Percentiles rank a stretch among this genome's conserved stretches.
These are phyloP conservation scores for Vitis hybrid DNA, from an alignment of 177 flowering plant species.

Conservation along the genomic window DNA sequence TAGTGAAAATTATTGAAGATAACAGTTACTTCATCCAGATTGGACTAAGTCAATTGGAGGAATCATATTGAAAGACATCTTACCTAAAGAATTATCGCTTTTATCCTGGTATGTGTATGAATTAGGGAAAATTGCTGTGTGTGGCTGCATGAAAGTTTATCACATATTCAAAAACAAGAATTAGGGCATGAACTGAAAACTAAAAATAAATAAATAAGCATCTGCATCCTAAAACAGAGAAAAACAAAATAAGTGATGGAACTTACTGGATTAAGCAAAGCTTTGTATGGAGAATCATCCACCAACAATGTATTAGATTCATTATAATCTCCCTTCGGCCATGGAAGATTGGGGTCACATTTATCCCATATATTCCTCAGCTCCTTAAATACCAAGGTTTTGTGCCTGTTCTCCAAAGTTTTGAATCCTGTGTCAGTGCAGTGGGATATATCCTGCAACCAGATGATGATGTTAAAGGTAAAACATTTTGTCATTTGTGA, in stretches of 20 bases:
- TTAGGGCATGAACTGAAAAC: not conserved
- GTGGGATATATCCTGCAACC: slow-evolving; percentile 62
- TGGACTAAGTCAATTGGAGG: not conserved
- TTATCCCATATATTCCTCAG: slow-evolving; percentile 75
- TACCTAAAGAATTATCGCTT: slow-evolving; percentile 71
- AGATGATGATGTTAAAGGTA: no score
- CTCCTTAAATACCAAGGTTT: slow-evolving; percentile 77
- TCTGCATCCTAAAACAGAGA: not conserved
- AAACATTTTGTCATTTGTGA: no score
- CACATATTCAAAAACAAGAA: not conserved
- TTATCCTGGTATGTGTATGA: slow-evolving; percentile 42
- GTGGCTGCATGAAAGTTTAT: slow-evolving; percentile 35
- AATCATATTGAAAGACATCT: slow-evolving; percentile 13
- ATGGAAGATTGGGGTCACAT: slow-evolving; percentile 61
- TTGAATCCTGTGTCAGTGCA: slow-evolving; percentile 59
- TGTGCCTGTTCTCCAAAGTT: slow-evolving; percentile 58
- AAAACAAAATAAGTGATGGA: not conserved
- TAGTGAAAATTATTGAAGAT: not conserved
- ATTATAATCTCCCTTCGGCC: slow-evolving; percentile 65
- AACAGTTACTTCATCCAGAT: no score
- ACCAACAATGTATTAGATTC: slow-evolving; percentile 80
- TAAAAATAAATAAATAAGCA: not conserved
- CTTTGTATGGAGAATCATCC: slow-evolving; percentile 96
- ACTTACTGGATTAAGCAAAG: slow-evolving; percentile 86
- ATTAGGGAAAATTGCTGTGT: slow-evolving; percentile 73